A percentile compares a stretch with the other conserved stretches of the same genome.
Conservation (phyloP, 345 rosid genomes). For the Nasturtium officinale region DNA sequence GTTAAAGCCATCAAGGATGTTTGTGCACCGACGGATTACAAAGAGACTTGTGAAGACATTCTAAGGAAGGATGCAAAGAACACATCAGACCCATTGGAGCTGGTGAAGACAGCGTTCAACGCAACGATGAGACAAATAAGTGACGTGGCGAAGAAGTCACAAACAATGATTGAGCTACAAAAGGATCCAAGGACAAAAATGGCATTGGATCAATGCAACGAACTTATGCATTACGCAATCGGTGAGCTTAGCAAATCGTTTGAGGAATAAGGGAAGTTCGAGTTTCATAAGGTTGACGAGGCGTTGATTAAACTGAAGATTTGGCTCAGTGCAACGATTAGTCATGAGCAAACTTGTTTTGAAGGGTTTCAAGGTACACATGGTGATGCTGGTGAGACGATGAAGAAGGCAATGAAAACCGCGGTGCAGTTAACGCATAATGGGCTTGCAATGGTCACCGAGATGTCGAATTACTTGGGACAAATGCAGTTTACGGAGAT, state of each 20-base stretch:
- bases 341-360: conserved; percentile 72
- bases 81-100: conserved; percentile 62
- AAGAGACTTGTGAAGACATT: conserved; percentile 52
- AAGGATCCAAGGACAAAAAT: conserved; percentile 55
- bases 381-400: conserved; percentile 54
- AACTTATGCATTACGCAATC: conserved; percentile 60
- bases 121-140: conserved; percentile 46
- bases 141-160: conserved; percentile 54
- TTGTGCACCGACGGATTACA: conserved; percentile 67
- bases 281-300: conserved; percentile 39
- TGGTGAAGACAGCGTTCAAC: conserved; percentile 54
- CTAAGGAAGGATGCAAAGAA: conserved; percentile 46
- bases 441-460: conserved; percentile 64
- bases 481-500: conserved; percentile 30
- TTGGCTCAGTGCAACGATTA: conserved; percentile 80
- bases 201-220: conserved; percentile 63
- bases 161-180: conserved; percentile 48
- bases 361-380: conserved; percentile 66
- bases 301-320: conserved; percentile 49
- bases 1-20: conserved; percentile 62
- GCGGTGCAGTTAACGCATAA: conserved; percentile 60
- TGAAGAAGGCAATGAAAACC: conserved; percentile 52
- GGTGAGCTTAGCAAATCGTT: conserved; percentile 55
- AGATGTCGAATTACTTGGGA: conserved; percentile 46
- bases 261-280: conserved; percentile 44